phyloP scores from a whole-genome alignment of 2,329 filamentous ascomycete genomes.

The Cytospora piceae region DNA sequence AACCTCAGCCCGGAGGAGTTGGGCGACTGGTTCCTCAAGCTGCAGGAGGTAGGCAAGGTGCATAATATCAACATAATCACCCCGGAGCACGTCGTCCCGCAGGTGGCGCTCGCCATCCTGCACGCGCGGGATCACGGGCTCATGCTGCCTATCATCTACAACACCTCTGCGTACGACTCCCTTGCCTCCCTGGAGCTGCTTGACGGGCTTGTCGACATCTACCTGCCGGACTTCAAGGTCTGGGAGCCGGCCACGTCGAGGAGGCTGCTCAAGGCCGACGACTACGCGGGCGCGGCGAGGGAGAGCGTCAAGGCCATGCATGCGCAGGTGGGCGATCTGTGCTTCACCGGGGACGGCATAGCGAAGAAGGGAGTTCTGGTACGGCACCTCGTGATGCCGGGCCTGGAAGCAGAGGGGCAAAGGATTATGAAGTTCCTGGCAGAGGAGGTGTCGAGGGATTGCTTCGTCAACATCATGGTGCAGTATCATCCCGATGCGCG shows the following conservation, averaged over 20 bases:
- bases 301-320: conserved; percentile 84
- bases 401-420: conserved; percentile 71
- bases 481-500: conserved; percentile 82
- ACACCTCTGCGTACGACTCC: conserved; percentile 82
- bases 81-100: conserved; percentile 84
- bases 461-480: conserved; percentile 88
- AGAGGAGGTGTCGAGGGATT: conserved; percentile 70
- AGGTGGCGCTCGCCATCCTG: conserved; percentile 77
- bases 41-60: conserved; percentile 78
- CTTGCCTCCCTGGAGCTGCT: conserved; percentile 71
- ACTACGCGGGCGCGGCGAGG: conserved; percentile 72
- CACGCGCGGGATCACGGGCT: conserved; percentile 72
- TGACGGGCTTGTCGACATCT: conserved; percentile 82
- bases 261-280: conserved; percentile 75
- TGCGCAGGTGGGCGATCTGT: conserved; percentile 78
- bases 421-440: conserved; percentile 79
- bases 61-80: conserved; percentile 91
- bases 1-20: conserved; percentile 79
- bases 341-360: conserved; percentile 79
- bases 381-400: conserved; percentile 84
- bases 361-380: conserved; percentile 78
- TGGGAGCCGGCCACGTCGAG: conserved; percentile 70
- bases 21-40: conserved; percentile 78
- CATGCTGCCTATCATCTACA: conserved; percentile 77
- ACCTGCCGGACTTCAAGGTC: conserved; percentile 87